Evolutionary conservation across 2,329 filamentous ascomycete species (phyloP), one percentile per base, ranked within the genome.

Genomic region (Aspergillus fischeri): DNA sequence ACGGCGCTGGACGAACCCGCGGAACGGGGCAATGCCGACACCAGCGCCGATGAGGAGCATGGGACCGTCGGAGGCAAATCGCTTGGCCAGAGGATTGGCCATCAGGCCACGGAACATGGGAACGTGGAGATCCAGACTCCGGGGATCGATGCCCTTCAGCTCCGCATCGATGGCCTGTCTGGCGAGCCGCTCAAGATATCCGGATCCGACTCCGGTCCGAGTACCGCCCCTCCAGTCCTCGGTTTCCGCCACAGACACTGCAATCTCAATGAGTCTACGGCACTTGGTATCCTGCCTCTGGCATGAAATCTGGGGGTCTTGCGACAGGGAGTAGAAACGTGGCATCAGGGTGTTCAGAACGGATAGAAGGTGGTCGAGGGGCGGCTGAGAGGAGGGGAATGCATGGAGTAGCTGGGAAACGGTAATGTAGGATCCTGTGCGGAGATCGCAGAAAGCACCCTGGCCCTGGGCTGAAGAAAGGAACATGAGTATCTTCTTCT

Each of bases 101-200:
- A 99, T 99, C 47, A 99, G 81, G 0, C 94, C 94, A 69, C 96
- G 92, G 84, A 99, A 99, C 91, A 99, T 97, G 66, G 94, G 94
- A 4, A 97, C 80, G 65, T 90, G 86, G 17, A 97, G 70, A 63
- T 91, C 84, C 2, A 85, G 76, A 6, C 75, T 71, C 25, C 78
- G 67, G 32, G 71, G 76, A 57, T 81, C 77, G 35, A 78, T 70
- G 49, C 88, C 88, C 2, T 81, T 76, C 35, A 81, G 76, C 70
- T 91, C 85, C 0, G 89, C 86, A 14, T 83, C 82, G 65, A 93
- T 82, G 70, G 90, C 89, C 63, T 83, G 82, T 42, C 82, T 81
- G 0, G 94, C 92, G 67, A 95, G 83, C 32, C 91, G 86, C 75
- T 97, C 92, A 67, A 99, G 89, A 78, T 92, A 97, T 17, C 94